Evolutionary conservation across 2,329 filamentous ascomycete species (phyloP), one percentile per base, ranked within the genome.

Genomic region (Penicillium fuscoglaucum): DNA sequence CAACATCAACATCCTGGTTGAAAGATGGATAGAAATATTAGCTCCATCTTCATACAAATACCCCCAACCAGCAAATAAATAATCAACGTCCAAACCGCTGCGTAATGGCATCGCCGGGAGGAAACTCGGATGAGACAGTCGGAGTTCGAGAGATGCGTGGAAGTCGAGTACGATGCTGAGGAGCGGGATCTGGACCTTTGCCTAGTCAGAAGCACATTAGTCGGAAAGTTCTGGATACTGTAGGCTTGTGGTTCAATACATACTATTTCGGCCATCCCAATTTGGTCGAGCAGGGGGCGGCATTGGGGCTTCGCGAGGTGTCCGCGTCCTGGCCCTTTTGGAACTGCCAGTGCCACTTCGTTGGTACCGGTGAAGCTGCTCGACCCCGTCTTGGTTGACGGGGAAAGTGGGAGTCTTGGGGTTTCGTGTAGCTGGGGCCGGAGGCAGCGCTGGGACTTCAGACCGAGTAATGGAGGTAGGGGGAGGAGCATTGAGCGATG

Each of bases 331-430:
- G 19, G 58, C 57, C 1, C 66, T 64, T 39, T 65, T 74, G 4
- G 73, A 76, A 51, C 72, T 74, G 3, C 73, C 74, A 28, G 73
- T 76, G 2, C 72, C 76, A 56, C 75, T 78, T 45, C 73, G 70
- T 46, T 78, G 76, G 57, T 76, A 69, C 28, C 70, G 69, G 64
- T 77, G 73, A 1, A 78, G 61, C 52, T 72, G 72, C 41, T 78
- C 74, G 1, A 73, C 67, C 2, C 72, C 72, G 9, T 69, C 68
- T 21, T 64, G 64, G 35, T 68, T 61, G 8, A 68, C 54, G 9
- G 65, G 57, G 24, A 62, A 70, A 2, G 67, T 61, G 28, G 69
- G 65, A 17, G 68, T 69, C 33, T 71, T 68, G 15, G 68, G 70
- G 24, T 64, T 64, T 12, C 57, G 62, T 17, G 64, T 61, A 49